Conservation (phyloP, 192 early-diverging fungal genomes). For the Dissophora ornata region DNA sequence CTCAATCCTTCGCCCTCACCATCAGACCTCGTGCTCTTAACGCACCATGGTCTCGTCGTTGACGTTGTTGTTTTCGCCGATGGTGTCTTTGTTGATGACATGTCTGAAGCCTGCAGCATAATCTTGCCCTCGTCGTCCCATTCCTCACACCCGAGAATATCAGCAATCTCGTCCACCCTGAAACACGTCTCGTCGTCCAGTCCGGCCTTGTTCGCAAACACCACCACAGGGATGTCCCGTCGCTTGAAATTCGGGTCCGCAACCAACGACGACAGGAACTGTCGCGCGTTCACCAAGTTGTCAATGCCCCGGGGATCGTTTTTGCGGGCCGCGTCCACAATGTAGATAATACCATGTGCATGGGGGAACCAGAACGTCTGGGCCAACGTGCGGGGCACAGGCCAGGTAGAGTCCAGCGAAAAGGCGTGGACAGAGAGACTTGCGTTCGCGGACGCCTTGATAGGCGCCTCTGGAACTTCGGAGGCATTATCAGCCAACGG, state of each 20-base stretch:
- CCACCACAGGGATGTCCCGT: slow-evolving; percentile 32
- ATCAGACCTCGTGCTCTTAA: slow-evolving; percentile 49
- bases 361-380: slow-evolving; percentile 50
- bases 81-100: not conserved
- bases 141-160: slow-evolving; percentile 48
- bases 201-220: slow-evolving; percentile 53
- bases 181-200: slow-evolving; percentile 41
- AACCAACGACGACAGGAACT: slow-evolving; percentile 38
- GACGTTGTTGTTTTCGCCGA: not conserved
- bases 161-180: slow-evolving; percentile 51
- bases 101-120: not conserved
- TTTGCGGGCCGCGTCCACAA: slow-evolving; percentile 50
- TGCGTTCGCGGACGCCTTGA: slow-evolving; percentile 17
- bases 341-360: slow-evolving; percentile 48
- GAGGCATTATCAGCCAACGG: too few relatives aligned
- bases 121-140: slow-evolving; percentile 28
- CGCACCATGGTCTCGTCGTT: slow-evolving; percentile 32
- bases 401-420: slow-evolving; percentile 49
- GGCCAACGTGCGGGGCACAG: slow-evolving; percentile 30
- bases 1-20: slow-evolving; percentile 40
- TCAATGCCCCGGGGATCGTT: slow-evolving; percentile 48
- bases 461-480: too few relatives aligned
- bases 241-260: slow-evolving; percentile 30
- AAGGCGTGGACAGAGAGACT: slow-evolving; percentile 47
- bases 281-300: slow-evolving; percentile 39